Evolutionary conservation across 208 protist genomes (phyloP).

Genomic region (Tritrichomonas musculus): DNA sequence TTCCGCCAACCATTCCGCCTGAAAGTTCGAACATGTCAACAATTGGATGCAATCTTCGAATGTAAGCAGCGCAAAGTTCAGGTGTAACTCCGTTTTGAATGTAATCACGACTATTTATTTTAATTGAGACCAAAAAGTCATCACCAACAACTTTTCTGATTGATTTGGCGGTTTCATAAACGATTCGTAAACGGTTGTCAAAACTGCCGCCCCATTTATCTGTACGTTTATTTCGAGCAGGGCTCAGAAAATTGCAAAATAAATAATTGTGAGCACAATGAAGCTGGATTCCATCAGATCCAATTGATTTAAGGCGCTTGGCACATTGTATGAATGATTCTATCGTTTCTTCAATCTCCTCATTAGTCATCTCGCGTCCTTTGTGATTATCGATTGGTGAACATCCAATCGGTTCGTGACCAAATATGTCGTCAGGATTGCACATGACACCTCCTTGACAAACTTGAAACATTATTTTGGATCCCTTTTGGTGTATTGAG

Average conservation of each 20-base stretch:
- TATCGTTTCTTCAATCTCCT: not conserved
- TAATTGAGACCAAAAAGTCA: not conserved
- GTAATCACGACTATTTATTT: not conserved
- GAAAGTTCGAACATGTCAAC: too few species aligned
- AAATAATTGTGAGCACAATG: not conserved
- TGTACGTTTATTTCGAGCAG: not conserved
- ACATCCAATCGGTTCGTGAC: too few species aligned
- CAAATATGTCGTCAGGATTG: too few species aligned
- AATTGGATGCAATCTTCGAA: too few species aligned
- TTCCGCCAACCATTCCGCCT: too few species aligned
- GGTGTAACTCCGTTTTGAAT: not conserved
- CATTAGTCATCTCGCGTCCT: not conserved
- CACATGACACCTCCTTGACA: not conserved
- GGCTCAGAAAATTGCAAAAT: not conserved
- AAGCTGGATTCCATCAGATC: not conserved
- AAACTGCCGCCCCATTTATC: not conserved
- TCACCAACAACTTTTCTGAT: not conserved
- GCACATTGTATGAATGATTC: not conserved
- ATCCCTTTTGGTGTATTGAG: not conserved
- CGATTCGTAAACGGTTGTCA: not conserved
- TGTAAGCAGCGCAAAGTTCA: not conserved
- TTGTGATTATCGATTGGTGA: not conserved
- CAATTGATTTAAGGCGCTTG: not conserved
- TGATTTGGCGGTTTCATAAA: not conserved
- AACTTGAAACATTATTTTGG: slow-evolving; percentile 11